Percentiles rank a stretch among this genome's conserved stretches.
Evolutionary conservation across 2,329 filamentous ascomycete genomes (phyloP).

Genomic region (Calonectria ilicicola): DNA sequence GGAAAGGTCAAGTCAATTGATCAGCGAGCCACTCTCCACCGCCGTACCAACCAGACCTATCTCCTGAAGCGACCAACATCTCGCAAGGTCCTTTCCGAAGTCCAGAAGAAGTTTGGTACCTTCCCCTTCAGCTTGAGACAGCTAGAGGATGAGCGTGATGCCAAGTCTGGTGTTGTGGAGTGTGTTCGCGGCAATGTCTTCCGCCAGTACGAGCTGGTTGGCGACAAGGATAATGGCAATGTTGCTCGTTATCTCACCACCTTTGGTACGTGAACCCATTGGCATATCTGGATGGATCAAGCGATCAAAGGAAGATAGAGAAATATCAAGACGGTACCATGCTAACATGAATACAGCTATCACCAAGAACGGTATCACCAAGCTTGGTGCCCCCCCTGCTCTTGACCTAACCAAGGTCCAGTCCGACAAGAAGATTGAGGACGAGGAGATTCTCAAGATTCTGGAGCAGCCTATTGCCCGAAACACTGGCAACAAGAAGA

Average conservation of each 20-base stretch:
- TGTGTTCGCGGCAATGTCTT: slow-evolving; percentile 94
- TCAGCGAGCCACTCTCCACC: slow-evolving; percentile 91
- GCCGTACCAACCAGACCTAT: slow-evolving; percentile 92
- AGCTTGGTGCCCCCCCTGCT: slow-evolving; percentile 80
- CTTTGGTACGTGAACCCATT: slow-evolving; percentile 76
- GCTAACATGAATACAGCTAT: slow-evolving; percentile 71
- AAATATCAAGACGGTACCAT: background rate
- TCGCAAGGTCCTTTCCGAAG: slow-evolving; percentile 90
- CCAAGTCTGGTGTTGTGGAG: slow-evolving; percentile 95
- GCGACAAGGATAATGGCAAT: slow-evolving; percentile 88
- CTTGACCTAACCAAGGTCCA: slow-evolving; percentile 86
- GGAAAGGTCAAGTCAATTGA: slow-evolving; percentile 96
- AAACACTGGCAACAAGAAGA: slow-evolving; percentile 93
- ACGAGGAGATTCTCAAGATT: slow-evolving; percentile 95
- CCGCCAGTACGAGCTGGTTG: slow-evolving; percentile 95
- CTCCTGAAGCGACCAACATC: slow-evolving; percentile 94
- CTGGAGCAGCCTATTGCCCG: slow-evolving; percentile 88
- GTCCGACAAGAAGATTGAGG: slow-evolving; percentile 97
- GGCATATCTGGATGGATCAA: background rate
- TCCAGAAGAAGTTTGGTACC: slow-evolving; percentile 95
- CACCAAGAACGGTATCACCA: slow-evolving; percentile 96
- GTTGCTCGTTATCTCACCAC: slow-evolving; percentile 92
- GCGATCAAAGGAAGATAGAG: background rate
- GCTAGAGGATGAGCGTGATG: slow-evolving; percentile 94
- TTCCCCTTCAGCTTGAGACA: slow-evolving; percentile 99